These are phyloP conservation scores for Raffaelea albimanens DNA, from an alignment of 2,329 filamentous ascomycete species.

Conservation along the genomic window DNA sequence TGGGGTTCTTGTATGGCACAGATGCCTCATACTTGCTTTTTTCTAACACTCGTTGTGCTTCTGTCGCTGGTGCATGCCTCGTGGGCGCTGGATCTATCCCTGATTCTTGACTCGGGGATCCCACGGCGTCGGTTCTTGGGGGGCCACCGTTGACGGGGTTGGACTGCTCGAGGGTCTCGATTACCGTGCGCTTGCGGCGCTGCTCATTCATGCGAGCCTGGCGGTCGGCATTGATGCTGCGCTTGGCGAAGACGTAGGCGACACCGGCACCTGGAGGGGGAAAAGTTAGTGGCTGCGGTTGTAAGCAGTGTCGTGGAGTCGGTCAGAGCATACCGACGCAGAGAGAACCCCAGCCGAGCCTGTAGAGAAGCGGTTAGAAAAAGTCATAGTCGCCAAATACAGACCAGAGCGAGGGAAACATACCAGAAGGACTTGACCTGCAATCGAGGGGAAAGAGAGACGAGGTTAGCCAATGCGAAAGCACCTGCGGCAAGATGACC, in stretches of 20 bases:
- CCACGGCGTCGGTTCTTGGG: conserved; percentile 46
- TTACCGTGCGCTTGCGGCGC: conserved; percentile 52
- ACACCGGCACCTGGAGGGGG: conserved; percentile 64
- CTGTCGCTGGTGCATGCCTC: conserved; percentile 65
- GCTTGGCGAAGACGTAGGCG: conserved; percentile 94
- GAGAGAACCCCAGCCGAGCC: conserved; percentile 86
- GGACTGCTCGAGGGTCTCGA: conserved; percentile 44
- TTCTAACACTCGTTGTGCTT: conserved; percentile 55
- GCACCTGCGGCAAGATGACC: background rate
- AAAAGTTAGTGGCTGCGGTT: background rate
- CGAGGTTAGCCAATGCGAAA: background rate
- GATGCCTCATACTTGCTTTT: conserved; percentile 87
- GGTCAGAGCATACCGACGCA: conserved; percentile 60
- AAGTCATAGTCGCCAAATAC: background rate
- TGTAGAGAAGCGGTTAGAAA: conserved; percentile 24
- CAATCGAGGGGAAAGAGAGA: background rate
- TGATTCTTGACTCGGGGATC: conserved; percentile 62
- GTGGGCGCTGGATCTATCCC: conserved; percentile 77
- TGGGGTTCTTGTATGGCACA: conserved; percentile 64
- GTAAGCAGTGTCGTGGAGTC: no score
- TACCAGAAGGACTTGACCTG: conserved; percentile 3
- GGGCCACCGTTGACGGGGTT: conserved; percentile 31
- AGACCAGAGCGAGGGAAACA: background rate
- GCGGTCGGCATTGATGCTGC: conserved; percentile 85
- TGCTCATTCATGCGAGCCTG: conserved; percentile 59